Base-by-base conservation (phyloP, 768 basidiomycete species). In the Amanita brunnescens region DNA sequence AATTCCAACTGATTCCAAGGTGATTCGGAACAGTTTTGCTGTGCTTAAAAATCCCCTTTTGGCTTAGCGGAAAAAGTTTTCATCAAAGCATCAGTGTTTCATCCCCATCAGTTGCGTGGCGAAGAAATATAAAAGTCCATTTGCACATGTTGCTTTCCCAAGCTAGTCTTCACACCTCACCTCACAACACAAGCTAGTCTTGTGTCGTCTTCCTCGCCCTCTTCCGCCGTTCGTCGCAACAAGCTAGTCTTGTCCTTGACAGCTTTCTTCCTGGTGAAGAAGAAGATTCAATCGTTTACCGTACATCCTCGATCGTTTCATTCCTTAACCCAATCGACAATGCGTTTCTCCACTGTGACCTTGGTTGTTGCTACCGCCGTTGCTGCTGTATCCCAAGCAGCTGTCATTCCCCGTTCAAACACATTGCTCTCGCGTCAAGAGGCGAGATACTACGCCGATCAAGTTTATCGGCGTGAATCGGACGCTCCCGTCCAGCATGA, bases 151-250 rank as follows among this genome's bases (percentile, higher is more conserved):
- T 20, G 4, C 32, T 35, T 50, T 32, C 39, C 20, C 53, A 68
- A 69, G 69, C 66, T 65, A 67, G 68, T 54, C 66, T 67, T 68
- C 67, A 66, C 52, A 49, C 60, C 57, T 54, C 26, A 51, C 48
- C 51, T 34, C 55, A 52, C 55, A 57, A 54, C 62, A 62, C 65
- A 61, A 67, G 67, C 66, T 61, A 51, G 62, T 61, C 65, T 70
- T 65, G 64, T 68, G 62, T 60, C 51, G 58, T 61, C 56, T 51
- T 53, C 59, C 42, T 52, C 54, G 41, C 41, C 33, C 32, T 51
- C 41, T 51, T 23, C 24, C 16, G 8, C 41, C 41, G 20, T 23
- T 18, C 18, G 21, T 49, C 33, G 20, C 18, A 41, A 23, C 30
- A 44, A 51, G 50, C 50, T 26, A 51, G 50, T 43, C 50, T 42